Conservation (phyloP, 257 asterid genomes). For the Avicennia marina region DNA sequence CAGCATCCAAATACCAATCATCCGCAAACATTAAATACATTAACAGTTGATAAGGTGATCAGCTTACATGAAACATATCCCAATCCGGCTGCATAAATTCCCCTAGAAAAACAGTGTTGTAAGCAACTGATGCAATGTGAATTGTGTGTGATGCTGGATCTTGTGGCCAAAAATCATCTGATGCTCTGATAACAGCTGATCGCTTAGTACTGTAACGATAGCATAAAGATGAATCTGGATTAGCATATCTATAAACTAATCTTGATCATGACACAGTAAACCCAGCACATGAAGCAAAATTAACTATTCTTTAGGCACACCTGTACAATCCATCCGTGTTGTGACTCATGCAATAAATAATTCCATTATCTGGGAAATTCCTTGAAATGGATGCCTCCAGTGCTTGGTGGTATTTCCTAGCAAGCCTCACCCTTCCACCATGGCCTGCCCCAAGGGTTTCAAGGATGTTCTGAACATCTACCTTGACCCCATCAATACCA, state of each 20-base stretch:
- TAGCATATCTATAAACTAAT: neutral
- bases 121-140: conserved; percentile 94
- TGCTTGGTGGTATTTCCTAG: conserved; percentile 80
- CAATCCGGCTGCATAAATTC: conserved; percentile 99
- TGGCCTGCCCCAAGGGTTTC: conserved; percentile 92
- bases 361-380: conserved; percentile 81
- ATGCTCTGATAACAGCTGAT: conserved; percentile 75
- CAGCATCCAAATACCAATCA: conserved; percentile 6
- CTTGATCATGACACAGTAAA: neutral
- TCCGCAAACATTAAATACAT: too few species aligned
- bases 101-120: conserved; percentile 78
- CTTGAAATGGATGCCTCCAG: conserved; percentile 73
- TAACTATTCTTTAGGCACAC: conserved; percentile 32
- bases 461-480: conserved; percentile 77
- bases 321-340: conserved; percentile 85
- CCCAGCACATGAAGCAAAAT: too few species aligned
- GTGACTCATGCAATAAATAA: conserved; percentile 94
- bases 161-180: conserved; percentile 92
- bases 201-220: conserved; percentile 52
- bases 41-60: neutral
- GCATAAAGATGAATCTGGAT: neutral
- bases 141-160: conserved; percentile 96
- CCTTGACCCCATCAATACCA: conserved; percentile 77
- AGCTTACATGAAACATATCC: conserved; percentile 96
- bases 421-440: conserved; percentile 84